Evolutionary conservation across 108 stramenopile species (phyloP), one percentile per base, ranked within the genome.

Genomic region (Stephanodiscus minutulus): DNA sequence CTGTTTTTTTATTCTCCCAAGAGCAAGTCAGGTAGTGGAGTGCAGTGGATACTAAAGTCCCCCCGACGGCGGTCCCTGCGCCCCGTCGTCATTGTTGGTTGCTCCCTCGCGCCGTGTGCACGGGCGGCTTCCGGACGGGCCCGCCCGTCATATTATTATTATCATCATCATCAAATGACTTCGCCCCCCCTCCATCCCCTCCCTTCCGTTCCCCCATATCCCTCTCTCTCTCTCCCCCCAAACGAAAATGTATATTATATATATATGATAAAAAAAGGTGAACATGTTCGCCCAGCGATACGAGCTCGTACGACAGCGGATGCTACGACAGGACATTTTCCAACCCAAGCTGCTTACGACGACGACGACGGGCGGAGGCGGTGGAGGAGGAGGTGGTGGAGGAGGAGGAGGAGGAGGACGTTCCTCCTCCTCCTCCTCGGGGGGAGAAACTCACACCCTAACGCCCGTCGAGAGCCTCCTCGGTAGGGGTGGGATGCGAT

Each of bases 201-300:
- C 52, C 17, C 56, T 21, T n/a, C 20, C 22, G 15, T 63, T 31
- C 7, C 28, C 24, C 39, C 35, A 36, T 7, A 7, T 36, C 35
- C 35, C 7, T 7, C 35, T 36, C 35, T 36, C 35, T 36, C 35
- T 4, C 11, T 41, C 8, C 8, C 9, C 3, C 39, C 39, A 8
- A 41, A 4, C 1, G 8, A 9, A 12, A 41, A 11, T 41, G 3
- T 1, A 41, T n/a, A n/a, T n/a, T n/a, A n/a, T n/a, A n/a, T n/a
- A n/a, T n/a, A n/a, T n/a, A n/a, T n/a, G n/a, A n/a, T n/a, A 41
- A 17, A 62, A 62, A 21, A 64, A 31, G 86, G 67, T 83, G 5
- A 70, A 85, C 27, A 91, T 89, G 91, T 85, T 92, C 70, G 61
- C 74, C 10, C 91, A 92, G 64, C 68, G 93, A 28, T 95, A 87